Conservation (phyloP, 208 protist species). For the Crithidia brevicula region DNA sequence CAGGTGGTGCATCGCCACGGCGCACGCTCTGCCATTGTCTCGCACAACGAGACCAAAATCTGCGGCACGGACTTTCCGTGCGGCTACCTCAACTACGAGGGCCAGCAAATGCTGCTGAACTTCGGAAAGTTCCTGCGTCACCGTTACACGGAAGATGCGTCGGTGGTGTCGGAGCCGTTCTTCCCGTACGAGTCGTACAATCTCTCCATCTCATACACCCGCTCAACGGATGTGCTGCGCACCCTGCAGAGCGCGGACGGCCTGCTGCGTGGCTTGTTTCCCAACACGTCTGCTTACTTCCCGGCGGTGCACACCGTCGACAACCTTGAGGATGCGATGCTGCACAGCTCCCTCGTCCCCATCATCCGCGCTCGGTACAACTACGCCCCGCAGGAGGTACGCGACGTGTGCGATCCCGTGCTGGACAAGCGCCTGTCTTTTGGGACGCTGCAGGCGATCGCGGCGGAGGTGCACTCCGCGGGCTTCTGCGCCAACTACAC, state of each 20-base stretch:
- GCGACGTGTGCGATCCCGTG: slow-evolving; percentile 20
- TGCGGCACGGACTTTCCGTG: slow-evolving; percentile 53
- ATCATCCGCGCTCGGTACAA: slow-evolving; percentile 26
- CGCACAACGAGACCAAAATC: slow-evolving; percentile 42
- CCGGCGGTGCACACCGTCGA: slow-evolving; percentile 62
- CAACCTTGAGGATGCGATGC: slow-evolving; percentile 25
- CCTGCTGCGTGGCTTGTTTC: slow-evolving; percentile 53
- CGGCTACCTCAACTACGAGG: slow-evolving; percentile 50
- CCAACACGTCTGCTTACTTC: slow-evolving; percentile 24
- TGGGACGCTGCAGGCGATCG: slow-evolving; percentile 34
- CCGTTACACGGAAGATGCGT: slow-evolving; percentile 39
- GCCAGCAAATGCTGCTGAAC: slow-evolving; percentile 45
- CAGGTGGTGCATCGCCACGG: slow-evolving; percentile 72
- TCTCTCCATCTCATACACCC: slow-evolving; percentile 49
- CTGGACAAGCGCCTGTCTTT: slow-evolving; percentile 32
- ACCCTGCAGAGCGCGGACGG: slow-evolving; percentile 59
- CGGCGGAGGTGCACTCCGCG: slow-evolving; percentile 41
- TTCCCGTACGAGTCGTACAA: slow-evolving; percentile 52
- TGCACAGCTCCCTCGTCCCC: slow-evolving; percentile 34
- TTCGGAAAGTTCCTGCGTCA: slow-evolving; percentile 47
- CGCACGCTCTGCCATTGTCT: slow-evolving; percentile 38
- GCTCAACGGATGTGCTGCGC: slow-evolving; percentile 60
- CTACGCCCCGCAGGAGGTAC: slow-evolving; percentile 26
- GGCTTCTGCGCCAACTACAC: slow-evolving; percentile 44
- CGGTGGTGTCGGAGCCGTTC: slow-evolving; percentile 27